These are phyloP conservation scores for Seiridium cupressi DNA, from an alignment of 2,329 filamentous ascomycete species.

Conservation along the genomic window DNA sequence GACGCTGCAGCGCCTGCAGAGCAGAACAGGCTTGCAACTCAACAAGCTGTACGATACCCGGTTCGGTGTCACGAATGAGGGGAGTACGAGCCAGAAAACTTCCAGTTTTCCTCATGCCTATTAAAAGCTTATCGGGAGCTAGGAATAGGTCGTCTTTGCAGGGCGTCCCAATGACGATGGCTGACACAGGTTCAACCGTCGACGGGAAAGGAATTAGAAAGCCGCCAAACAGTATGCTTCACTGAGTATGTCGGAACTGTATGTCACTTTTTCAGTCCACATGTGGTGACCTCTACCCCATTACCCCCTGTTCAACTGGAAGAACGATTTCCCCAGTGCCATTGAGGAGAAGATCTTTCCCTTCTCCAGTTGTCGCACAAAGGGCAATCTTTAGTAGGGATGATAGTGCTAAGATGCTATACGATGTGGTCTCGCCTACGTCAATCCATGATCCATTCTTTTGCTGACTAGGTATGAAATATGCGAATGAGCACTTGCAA, in stretches of 20 bases:
- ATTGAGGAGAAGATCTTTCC: background rate
- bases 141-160: too few relatives aligned
- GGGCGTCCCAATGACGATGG: background rate
- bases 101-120: background rate
- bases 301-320: constrained; percentile 14
- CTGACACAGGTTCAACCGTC: background rate
- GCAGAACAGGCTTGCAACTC: constrained; percentile 3
- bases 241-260: background rate
- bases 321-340: background rate
- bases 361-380: background rate
- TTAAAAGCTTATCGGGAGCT: background rate
- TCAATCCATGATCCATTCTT: background rate
- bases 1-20: background rate
- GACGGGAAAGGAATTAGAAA: background rate
- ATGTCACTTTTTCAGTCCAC: background rate
- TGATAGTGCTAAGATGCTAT: background rate
- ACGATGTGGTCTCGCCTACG: background rate
- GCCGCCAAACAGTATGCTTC: background rate
- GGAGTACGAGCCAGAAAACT: background rate
- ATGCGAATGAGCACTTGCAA: background rate
- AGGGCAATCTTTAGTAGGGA: background rate
- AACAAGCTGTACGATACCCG: background rate
- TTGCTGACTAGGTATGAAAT: background rate
- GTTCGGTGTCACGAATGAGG: background rate
- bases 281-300: background rate